Percentiles rank a stretch among this genome's conserved stretches.
These are phyloP conservation scores for Cordia subcordata DNA, from an alignment of 257 asterid species.

Conservation along the genomic window DNA sequence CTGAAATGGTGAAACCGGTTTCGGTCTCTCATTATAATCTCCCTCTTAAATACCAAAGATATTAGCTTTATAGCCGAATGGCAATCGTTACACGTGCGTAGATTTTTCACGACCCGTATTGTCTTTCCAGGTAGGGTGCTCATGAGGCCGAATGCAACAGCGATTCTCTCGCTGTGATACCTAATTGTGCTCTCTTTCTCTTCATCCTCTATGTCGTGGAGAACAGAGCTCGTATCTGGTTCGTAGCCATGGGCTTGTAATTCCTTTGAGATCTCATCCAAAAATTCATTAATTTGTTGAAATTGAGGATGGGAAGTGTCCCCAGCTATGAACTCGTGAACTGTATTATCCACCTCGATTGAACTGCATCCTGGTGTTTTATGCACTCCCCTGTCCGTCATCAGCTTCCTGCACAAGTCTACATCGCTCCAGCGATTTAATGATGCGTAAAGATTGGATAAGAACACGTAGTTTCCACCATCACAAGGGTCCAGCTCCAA, in stretches of 20 bases:
- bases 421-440: conserved; percentile 23
- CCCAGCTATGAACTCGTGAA: conserved; percentile 26
- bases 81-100: conserved; percentile 60
- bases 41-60: conserved; percentile 46
- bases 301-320: conserved; percentile 25
- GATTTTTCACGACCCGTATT: conserved; percentile 63
- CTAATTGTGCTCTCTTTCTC: conserved; percentile 53
- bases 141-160: conserved; percentile 68
- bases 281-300: conserved; percentile 22
- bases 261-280: conserved; percentile 39
- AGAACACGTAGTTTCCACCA: conserved; percentile 31
- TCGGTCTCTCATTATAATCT: conserved; percentile 58
- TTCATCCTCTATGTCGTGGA: conserved; percentile 63
- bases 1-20: conserved; percentile 54
- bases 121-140: conserved; percentile 44
- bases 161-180: conserved; percentile 73
- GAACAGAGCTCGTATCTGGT: conserved; percentile 53
- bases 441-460: conserved; percentile 30
- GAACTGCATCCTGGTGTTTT: conserved; percentile 34
- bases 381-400: conserved; percentile 24
- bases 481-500: conserved; percentile 25
- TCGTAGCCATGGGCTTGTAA: conserved; percentile 46
- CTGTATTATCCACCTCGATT: conserved; percentile 18
- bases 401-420: conserved; percentile 22
- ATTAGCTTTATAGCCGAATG: conserved; percentile 59